Base-by-base conservation (phyloP, 148 eudicot species). In the Camellia granthamiana region DNA sequence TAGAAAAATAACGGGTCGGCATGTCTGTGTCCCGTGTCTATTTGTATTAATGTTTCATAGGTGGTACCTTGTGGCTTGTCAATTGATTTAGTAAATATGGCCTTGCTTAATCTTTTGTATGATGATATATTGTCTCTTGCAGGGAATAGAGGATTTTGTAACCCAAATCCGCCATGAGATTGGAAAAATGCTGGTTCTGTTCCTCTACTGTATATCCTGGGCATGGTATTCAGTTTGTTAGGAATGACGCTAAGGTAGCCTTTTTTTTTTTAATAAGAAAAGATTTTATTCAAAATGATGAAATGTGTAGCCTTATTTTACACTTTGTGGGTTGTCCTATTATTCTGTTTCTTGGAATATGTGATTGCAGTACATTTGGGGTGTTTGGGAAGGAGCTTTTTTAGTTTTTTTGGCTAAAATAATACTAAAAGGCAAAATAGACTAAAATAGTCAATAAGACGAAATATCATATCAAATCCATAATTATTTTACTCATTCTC, bases 121-220 rank as follows among this genome's bases (percentile, higher is more conserved):
- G 19, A 60, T 60, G 12, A 9, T 41, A 4, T 16, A 59, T 16
- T 16, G 3, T 43, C 1, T 74, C 30, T 64, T 81, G 84, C 80
- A 81, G 84, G 38, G 70, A 43, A 77, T 77, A 81, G 67, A 70
- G 84, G 67, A 38, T 49, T 77, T 73, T 66, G 15, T 44, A 16
- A 76, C 38, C 43, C 47, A 54, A 74, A 42, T 19, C 75, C 62
- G 68, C 78, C 72, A 94, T 94, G 98, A 92, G 98, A 81, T 89
- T 94, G 86, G 98, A 94, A 65, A 94, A 91, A 83, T 92, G 98
- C 77, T 94, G 98, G 98, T 94, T 94, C 76, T 94, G 98, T 77
- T 94, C 97, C 46, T 94, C 98, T 65, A 90, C 94, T 0, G 69
- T 94, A 68, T 94, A 94, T 79, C 98, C 97, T 15, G 97, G 97